Evolutionary conservation across 306 rosid species (phyloP).

Genomic region (Prunus persica): DNA sequence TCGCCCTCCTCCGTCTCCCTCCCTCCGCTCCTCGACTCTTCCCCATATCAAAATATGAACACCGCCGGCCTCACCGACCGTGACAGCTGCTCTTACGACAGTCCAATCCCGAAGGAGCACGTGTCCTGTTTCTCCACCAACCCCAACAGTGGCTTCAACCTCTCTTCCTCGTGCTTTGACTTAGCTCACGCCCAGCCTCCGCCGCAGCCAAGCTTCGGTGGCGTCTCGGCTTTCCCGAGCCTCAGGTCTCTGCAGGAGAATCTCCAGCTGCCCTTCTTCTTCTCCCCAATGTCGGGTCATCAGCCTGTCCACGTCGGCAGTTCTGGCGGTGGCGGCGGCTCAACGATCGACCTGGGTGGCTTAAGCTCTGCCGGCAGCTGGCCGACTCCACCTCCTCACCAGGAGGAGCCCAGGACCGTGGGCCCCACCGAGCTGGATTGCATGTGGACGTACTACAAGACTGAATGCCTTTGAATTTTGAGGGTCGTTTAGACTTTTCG

Average conservation of each 20-base stretch:
- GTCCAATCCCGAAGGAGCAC: conserved; percentile 71
- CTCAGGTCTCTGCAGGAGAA: conserved; percentile 83
- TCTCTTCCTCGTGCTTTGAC: conserved; percentile 29
- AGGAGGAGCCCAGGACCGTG: conserved; percentile 38
- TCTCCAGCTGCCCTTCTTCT: conserved; percentile 65
- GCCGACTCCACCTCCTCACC: conserved; percentile 16
- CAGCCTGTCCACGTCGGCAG: conserved; percentile 4
- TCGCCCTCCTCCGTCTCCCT: conserved; percentile 84
- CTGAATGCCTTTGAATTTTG: background rate
- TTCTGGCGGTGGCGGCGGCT: background rate
- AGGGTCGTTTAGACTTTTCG: background rate
- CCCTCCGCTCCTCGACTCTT: conserved; percentile 81
- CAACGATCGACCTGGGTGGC: conserved; percentile 20
- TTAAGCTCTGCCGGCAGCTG: conserved; percentile 32
- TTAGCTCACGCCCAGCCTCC: conserved; percentile 26
- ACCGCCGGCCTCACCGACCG: conserved; percentile 32
- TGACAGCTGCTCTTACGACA: conserved; percentile 52
- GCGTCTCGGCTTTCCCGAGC: conserved; percentile 74
- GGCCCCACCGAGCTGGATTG: conserved; percentile 65
- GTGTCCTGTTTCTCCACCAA: conserved; percentile 99
- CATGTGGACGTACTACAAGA: conserved; percentile 71
- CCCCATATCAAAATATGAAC: conserved; percentile 37
- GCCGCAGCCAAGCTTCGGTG: conserved; percentile 17
- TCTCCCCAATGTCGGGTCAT: conserved; percentile 16
- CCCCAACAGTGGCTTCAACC: conserved; percentile 22